Conservation (phyloP, 148 eudicot genomes). For the Chenopodium suecicum region DNA sequence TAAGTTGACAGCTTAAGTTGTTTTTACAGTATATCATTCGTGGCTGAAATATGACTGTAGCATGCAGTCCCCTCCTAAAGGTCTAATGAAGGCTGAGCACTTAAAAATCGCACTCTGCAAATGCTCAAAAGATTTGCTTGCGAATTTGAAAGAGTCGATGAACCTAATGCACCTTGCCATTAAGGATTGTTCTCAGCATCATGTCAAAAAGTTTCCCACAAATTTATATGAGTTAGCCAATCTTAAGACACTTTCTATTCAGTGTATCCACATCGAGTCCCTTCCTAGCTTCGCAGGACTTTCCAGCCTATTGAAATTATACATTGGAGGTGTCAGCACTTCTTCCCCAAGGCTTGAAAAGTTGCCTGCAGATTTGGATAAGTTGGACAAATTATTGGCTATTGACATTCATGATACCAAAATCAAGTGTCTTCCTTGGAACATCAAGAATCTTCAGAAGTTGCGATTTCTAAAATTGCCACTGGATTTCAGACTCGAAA, state of each 20-base stretch:
- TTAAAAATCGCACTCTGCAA: background rate
- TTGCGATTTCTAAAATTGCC: background rate
- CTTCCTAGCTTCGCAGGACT: background rate
- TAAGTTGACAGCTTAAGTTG: too few relatives aligned
- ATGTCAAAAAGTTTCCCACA: background rate
- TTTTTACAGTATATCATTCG: too few relatives aligned
- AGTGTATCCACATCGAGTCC: background rate
- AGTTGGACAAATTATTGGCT: background rate
- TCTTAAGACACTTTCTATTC: background rate
- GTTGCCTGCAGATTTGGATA: background rate
- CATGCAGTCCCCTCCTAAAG: too few relatives aligned
- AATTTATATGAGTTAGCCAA: background rate
- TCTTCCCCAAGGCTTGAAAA: too few relatives aligned
- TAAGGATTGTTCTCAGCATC: too few relatives aligned
- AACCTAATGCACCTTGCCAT: too few relatives aligned
- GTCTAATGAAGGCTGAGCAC: too few relatives aligned
- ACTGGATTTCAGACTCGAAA: background rate
- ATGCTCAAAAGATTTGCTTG: background rate
- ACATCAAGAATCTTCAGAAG: background rate
- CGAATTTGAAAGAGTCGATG: too few relatives aligned
- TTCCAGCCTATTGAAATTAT: background rate
- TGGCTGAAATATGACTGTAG: too few relatives aligned
- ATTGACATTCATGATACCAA: too few relatives aligned
- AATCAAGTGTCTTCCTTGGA: background rate
- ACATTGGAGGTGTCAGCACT: too few relatives aligned